Evolutionary conservation across 441 rosid species (phyloP), one percentile per base, ranked within the genome.

Genomic region (Erodium texanum): DNA sequence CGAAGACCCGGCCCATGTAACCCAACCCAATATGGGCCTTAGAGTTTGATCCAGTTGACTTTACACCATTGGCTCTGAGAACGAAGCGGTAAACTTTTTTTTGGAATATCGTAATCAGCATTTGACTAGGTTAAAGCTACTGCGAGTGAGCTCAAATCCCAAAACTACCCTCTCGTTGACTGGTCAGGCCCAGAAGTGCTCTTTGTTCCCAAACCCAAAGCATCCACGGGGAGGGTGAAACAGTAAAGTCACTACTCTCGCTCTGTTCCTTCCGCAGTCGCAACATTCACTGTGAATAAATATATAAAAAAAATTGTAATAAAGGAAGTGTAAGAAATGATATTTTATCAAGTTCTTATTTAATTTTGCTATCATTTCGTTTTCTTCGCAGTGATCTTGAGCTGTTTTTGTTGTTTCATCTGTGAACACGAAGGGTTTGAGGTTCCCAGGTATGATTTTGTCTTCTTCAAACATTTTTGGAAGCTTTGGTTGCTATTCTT

Each of bases 351-450:
- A 43, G 20, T 63, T 19, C 72, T 52, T 66, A 23, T 38, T n/a
- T 66, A 38, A 11, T 41, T 38, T 64, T 41, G 0, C 5, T 24
- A 68, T 61, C 29, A 4, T 75, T 76, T 76, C 48, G 74, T 70
- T 67, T 82, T 76, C 76, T 67, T 74, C 71, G 77, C 64, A 58
- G 73, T 75, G 74, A 77, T 79, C 72, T 71, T 72, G 62, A 73
- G 76, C 74, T 69, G 16, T 71, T 71, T 71, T 27, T 27, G 29
- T 27, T 27, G 29, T 27, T 27, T 27, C 29, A 4, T 27, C 4
- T 27, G 29, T 27, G 29, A 27, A 27, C 61, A 16, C 61, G 64
- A 71, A 72, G 56, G 67, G 74, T 73, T 69, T 2, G 43, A 36
- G 43, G 43, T 6, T 4, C 43, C 43, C 10, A 36, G 7, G 43